Conservation (phyloP, 192 early-diverging fungal genomes). For the Backusella morwellensis region DNA sequence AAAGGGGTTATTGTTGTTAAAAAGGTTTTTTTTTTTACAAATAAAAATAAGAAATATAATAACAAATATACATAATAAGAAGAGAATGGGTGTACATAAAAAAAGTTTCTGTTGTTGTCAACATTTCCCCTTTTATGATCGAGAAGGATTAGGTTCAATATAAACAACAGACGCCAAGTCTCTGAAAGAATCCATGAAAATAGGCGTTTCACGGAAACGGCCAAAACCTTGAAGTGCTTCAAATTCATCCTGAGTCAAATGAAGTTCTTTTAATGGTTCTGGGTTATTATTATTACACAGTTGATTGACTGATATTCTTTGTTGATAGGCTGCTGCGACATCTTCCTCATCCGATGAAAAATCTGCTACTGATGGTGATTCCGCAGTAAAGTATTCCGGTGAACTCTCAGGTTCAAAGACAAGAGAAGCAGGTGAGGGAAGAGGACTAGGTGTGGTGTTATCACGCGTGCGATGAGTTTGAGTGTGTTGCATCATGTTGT, state of each 20-base stretch:
- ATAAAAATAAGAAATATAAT: not conserved
- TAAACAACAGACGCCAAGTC: constrained; percentile 8
- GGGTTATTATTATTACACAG: not conserved
- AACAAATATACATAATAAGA: not conserved
- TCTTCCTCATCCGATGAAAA: not conserved
- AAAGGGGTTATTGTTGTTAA: not conserved
- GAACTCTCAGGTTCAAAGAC: not conserved
- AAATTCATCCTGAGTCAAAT: constrained; percentile 34
- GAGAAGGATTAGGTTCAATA: constrained; percentile 12
- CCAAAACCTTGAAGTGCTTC: constrained; percentile 36
- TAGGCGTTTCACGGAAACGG: constrained; percentile 24
- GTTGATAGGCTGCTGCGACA: not conserved
- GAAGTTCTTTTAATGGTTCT: constrained; percentile 3
- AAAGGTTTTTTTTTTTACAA: not conserved
- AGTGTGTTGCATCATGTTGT: constrained; percentile 81
- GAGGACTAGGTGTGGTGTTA: not conserved
- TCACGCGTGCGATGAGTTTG: constrained; percentile 57
- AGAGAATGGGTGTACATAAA: not conserved
- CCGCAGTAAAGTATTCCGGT: not conserved
- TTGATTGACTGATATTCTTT: not conserved
- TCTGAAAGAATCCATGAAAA: constrained; percentile 8
- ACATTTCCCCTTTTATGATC: not conserved
- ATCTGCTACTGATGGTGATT: not conserved
- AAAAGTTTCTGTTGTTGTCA: not conserved
- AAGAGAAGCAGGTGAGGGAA: not conserved